These are phyloP conservation scores for Pythium dissimile DNA, from an alignment of 352 stramenopile species.

Conservation along the genomic window DNA sequence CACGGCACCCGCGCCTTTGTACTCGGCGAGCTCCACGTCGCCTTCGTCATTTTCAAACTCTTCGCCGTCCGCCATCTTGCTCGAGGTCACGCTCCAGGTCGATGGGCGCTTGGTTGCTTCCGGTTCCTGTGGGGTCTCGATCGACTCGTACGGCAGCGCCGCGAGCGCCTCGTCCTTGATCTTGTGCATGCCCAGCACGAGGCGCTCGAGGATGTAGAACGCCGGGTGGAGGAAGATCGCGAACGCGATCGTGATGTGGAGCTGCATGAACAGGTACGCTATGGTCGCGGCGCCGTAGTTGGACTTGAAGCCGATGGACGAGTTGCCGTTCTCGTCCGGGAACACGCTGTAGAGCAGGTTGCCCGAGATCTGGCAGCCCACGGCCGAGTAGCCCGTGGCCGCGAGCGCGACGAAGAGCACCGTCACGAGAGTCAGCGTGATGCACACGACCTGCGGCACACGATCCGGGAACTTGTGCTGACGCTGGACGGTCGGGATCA, in stretches of 20 bases:
- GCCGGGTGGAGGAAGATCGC: background rate
- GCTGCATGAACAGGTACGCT: background rate
- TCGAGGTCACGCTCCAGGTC: constrained; percentile 24
- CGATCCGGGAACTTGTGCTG: background rate
- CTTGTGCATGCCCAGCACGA: constrained; percentile 45
- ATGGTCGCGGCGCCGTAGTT: background rate
- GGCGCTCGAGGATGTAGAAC: background rate
- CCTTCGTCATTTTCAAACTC: constrained; percentile 33
- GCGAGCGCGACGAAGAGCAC: constrained; percentile 39
- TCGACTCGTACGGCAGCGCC: background rate
- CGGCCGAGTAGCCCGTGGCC: constrained; percentile 21
- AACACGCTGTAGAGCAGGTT: background rate
- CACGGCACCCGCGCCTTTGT: constrained; percentile 31
- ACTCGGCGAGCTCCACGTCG: constrained; percentile 27
- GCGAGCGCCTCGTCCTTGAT: background rate
- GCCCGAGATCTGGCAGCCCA: background rate
- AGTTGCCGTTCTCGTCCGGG: background rate
- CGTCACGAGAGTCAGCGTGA: constrained; percentile 30
- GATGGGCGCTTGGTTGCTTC: background rate
- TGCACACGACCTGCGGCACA: background rate
- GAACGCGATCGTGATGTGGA: background rate
- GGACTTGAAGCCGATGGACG: background rate
- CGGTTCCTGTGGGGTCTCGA: background rate
- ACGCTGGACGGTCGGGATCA: background rate
- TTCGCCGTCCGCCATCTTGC: constrained; percentile 30